phyloP scores from a whole-genome alignment of 441 rosid genomes.

The Erysimum pusillum region DNA sequence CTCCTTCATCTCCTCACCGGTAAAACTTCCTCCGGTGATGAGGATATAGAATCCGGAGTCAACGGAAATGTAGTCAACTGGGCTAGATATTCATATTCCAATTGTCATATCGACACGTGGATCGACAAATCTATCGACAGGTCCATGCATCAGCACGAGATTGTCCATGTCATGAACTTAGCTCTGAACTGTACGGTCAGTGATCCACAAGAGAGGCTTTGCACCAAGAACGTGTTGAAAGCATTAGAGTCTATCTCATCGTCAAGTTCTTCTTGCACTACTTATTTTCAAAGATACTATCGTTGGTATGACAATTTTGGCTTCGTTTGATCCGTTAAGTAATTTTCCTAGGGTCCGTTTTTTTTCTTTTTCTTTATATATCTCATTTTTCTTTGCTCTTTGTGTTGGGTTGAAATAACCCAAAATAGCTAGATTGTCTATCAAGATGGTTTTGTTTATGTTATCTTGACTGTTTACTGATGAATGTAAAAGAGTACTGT shows the following conservation, averaged over 20 bases:
- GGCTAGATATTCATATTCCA: constrained; percentile 80
- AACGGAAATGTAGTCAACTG: constrained; percentile 69
- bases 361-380: background rate
- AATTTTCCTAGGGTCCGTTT: constrained; percentile 10
- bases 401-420: constrained; percentile 17
- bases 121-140: constrained; percentile 62
- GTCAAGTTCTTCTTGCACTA: constrained; percentile 46
- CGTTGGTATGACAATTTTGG: constrained; percentile 52
- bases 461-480: constrained; percentile 24
- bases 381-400: constrained; percentile 9
- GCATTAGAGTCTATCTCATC: constrained; percentile 57
- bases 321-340: background rate
- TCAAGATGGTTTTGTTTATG: constrained; percentile 56
- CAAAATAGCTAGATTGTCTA: constrained; percentile 42
- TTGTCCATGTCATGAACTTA: constrained; percentile 69
- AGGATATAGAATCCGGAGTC: constrained; percentile 62
- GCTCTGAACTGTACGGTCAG: constrained; percentile 76
- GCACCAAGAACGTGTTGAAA: constrained; percentile 56
- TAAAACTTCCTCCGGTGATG: constrained; percentile 49
- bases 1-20: constrained; percentile 77
- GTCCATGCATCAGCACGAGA: constrained; percentile 49
- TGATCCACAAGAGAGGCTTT: constrained; percentile 75
- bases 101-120: constrained; percentile 73
- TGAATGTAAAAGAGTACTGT: background rate
- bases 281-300: constrained; percentile 50